Evolutionary conservation across 2,329 filamentous ascomycete genomes (phyloP).

Genomic region (Sarocladium oryzae): DNA sequence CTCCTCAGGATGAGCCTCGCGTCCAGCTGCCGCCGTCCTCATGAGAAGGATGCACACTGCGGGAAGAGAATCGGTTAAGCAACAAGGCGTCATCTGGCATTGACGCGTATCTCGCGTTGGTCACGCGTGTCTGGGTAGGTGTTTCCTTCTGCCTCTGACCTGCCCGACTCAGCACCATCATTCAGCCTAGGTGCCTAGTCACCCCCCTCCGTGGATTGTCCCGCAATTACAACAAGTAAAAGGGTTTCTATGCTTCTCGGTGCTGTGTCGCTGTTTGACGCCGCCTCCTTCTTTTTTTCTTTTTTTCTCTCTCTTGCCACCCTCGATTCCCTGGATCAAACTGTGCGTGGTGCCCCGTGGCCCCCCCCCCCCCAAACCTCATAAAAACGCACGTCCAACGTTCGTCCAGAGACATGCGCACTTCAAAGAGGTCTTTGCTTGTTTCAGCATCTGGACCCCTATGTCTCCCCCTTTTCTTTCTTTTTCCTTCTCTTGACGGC

Average conservation of each 20-base stretch:
- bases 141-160: not conserved
- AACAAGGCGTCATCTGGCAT: no score
- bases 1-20: no score
- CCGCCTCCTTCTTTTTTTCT: not conserved
- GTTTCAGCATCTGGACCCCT: slow-evolving; percentile 2
- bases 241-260: no score
- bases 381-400: not conserved
- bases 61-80: no score
- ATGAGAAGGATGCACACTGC: no score
- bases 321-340: no score
- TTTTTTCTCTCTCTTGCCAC: not conserved
- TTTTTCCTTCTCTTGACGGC: no score
- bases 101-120: not conserved
- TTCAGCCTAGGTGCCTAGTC: not conserved
- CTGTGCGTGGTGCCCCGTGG: not conserved
- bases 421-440: not conserved
- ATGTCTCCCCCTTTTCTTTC: not conserved
- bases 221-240: no score
- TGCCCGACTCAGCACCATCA: not conserved
- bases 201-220: not conserved
- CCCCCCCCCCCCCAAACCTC: not conserved
- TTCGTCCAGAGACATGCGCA: not conserved
- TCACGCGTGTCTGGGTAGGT: not conserved
- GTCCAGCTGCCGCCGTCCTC: no score
- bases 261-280: not conserved